Percentiles rank a stretch among this genome's conserved stretches.
These are phyloP conservation scores for Podaxis sp. DNA, from an alignment of 768 basidiomycete species.

Conservation along the genomic window DNA sequence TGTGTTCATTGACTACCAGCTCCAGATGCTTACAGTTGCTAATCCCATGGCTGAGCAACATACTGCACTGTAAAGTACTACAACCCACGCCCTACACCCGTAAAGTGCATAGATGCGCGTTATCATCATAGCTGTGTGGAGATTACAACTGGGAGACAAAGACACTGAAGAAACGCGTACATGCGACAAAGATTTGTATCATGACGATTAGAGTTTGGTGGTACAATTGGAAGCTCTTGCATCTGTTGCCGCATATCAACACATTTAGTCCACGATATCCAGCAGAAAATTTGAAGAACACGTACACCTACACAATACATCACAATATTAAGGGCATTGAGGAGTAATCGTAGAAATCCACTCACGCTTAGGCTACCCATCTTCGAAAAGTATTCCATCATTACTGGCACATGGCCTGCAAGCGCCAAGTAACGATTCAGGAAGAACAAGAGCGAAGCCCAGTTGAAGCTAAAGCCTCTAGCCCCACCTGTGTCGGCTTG, in stretches of 20 bases:
- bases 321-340: background rate
- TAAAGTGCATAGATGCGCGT: slow-evolving; percentile 41
- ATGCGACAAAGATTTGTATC: slow-evolving; percentile 35
- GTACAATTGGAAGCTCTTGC: slow-evolving; percentile 21
- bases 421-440: slow-evolving; percentile 41
- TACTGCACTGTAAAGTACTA: slow-evolving; percentile 23
- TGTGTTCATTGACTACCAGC: background rate
- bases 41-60: slow-evolving; percentile 25
- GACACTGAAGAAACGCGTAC: slow-evolving; percentile 22
- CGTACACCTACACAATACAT: background rate
- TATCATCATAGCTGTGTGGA: slow-evolving; percentile 31
- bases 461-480: slow-evolving; percentile 22
- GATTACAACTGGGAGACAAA: background rate
- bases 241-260: slow-evolving; percentile 18
- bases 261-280: background rate
- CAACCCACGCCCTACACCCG: slow-evolving; percentile 24
- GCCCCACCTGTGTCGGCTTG: background rate
- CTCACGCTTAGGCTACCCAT: slow-evolving; percentile 24
- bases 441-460: slow-evolving; percentile 38
- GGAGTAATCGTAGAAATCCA: background rate
- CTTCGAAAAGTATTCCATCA: slow-evolving; percentile 31
- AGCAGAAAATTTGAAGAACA: background rate
- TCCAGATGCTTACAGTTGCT: slow-evolving; percentile 19
- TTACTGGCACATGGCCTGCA: slow-evolving; percentile 35
- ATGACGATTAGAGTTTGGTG: slow-evolving; percentile 33